These are phyloP conservation scores for Pythium scleroteichum DNA, from an alignment of 352 stramenopile genomes.

Conservation along the genomic window DNA sequence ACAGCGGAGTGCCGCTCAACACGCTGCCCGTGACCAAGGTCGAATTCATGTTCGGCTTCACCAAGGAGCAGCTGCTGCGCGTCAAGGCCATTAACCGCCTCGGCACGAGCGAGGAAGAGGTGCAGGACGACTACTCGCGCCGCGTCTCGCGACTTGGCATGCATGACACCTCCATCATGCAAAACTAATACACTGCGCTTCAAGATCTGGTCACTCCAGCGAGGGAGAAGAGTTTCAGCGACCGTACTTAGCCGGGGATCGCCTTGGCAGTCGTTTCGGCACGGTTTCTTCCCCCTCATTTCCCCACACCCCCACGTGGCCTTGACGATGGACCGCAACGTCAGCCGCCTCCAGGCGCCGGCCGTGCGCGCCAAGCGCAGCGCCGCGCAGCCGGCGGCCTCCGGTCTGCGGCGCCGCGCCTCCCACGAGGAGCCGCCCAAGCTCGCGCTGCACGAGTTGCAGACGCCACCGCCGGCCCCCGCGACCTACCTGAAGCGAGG, in stretches of 20 bases:
- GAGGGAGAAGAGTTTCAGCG: background rate
- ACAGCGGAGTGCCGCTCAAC: constrained; percentile 30
- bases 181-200: background rate
- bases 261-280: background rate
- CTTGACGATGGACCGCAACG: constrained; percentile 9
- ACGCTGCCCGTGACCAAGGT: constrained; percentile 26
- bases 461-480: constrained; percentile 3
- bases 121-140: constrained; percentile 39
- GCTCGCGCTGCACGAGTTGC: constrained; percentile 24
- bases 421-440: constrained; percentile 6
- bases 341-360: constrained; percentile 21
- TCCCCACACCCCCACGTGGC: background rate
- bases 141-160: constrained; percentile 35
- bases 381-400: constrained; percentile 9
- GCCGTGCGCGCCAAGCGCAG: constrained; percentile 14
- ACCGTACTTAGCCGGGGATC: background rate
- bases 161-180: constrained; percentile 22
- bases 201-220: background rate
- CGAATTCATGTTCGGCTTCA: constrained; percentile 44
- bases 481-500: constrained; percentile 19
- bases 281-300: background rate
- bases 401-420: background rate
- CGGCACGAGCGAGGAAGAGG: constrained; percentile 39
- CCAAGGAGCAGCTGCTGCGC: constrained; percentile 35
- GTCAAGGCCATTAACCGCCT: constrained; percentile 42